Evolutionary conservation across 768 basidiomycete species (phyloP).

Genomic region (Gloeophyllum trabeum): DNA sequence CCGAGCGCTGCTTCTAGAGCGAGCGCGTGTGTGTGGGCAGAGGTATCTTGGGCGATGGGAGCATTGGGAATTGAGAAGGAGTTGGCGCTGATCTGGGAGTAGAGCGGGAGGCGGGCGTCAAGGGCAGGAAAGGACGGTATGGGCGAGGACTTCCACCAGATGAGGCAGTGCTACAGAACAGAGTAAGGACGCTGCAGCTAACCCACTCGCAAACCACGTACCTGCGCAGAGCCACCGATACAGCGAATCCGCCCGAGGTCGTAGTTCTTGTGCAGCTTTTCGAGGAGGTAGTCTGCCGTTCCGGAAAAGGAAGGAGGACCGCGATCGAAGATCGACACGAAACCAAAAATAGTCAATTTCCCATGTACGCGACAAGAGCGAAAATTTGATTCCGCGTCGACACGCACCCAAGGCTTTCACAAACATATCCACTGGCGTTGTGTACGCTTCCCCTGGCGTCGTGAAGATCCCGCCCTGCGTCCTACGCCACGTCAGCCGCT

Average conservation of each 20-base stretch:
- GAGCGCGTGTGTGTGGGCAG: constrained; percentile 68
- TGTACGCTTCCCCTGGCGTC: constrained; percentile 77
- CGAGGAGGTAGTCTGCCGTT: constrained; percentile 54
- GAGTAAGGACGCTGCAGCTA: constrained; percentile 1
- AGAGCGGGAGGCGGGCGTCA: constrained; percentile 59
- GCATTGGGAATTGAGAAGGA: constrained; percentile 66
- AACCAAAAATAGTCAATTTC: constrained; percentile 9
- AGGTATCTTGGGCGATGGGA: constrained; percentile 70
- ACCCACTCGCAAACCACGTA: constrained; percentile 17
- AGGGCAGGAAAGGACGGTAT: constrained; percentile 62
- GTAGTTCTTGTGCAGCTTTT: constrained; percentile 59
- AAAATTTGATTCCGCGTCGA: constrained; percentile 54
- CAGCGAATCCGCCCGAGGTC: constrained; percentile 64
- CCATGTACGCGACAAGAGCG: constrained; percentile 9
- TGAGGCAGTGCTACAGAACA: constrained; percentile 46
- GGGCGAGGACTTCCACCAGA: constrained; percentile 81
- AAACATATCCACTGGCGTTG: constrained; percentile 88
- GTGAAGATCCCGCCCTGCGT: constrained; percentile 84
- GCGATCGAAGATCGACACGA: constrained; percentile 12
- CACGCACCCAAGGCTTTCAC: constrained; percentile 70
- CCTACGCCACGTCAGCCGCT: constrained; percentile 32
- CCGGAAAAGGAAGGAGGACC: neutral
- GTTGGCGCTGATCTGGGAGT: constrained; percentile 55
- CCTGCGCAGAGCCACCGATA: constrained; percentile 74
- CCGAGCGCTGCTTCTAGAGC: constrained; percentile 68